A percentile compares a stretch with the other conserved stretches of the same genome.
Evolutionary conservation across 441 rosid genomes (phyloP).

Genomic region (Populus tomentosa): DNA sequence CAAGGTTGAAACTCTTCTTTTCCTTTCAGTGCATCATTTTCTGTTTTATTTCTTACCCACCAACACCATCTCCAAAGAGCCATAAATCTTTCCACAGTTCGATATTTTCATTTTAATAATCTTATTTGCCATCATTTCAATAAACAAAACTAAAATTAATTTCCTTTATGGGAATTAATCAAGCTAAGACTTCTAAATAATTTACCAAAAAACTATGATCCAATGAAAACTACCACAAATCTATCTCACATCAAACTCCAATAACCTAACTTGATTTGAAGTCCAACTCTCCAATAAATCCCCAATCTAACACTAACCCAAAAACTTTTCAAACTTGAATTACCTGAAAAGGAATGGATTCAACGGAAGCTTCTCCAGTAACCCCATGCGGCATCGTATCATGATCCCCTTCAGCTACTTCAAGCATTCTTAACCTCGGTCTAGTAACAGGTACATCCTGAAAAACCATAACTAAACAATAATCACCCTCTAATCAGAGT

Average conservation of each 20-base stretch:
- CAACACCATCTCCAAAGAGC: neutral
- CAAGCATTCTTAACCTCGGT: slow-evolving; percentile 55
- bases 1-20: neutral
- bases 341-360: slow-evolving; percentile 81
- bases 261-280: neutral
- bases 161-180: neutral
- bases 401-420: slow-evolving; percentile 33
- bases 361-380: slow-evolving; percentile 58
- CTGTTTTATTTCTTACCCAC: neutral
- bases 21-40: neutral
- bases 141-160: neutral
- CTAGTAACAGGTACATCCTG: slow-evolving; percentile 52
- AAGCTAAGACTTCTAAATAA: neutral
- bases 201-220: neutral
- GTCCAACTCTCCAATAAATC: neutral
- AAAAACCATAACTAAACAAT: slow-evolving; percentile 15
- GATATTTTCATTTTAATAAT: neutral
- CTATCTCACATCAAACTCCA: neutral
- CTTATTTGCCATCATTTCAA: neutral
- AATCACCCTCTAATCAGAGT: neutral
- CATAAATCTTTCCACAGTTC: neutral
- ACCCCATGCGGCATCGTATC: slow-evolving; percentile 54
- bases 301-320: neutral
- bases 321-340: neutral
- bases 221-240: neutral